Evolutionary conservation across 768 basidiomycete species (phyloP).

Genomic region (Boletus sp.): DNA sequence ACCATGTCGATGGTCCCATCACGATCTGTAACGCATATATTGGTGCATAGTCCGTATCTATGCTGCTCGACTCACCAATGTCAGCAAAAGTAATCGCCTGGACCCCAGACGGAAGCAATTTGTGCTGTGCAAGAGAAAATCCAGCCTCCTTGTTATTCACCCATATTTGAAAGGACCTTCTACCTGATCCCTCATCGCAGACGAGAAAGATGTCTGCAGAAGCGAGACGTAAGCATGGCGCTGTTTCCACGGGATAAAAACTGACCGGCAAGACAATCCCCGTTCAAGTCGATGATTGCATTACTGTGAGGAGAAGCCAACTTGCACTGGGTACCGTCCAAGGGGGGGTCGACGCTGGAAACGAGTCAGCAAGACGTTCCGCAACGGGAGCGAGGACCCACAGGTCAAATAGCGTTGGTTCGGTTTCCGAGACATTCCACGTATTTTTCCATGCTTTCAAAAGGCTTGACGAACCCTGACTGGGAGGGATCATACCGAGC

Average conservation of each 20-base stretch:
- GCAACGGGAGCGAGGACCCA: constrained; percentile 35
- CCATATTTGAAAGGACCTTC: constrained; percentile 86
- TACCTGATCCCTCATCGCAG: constrained; percentile 64
- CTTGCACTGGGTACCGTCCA: constrained; percentile 65
- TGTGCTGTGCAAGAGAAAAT: constrained; percentile 66
- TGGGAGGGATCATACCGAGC: constrained; percentile 59
- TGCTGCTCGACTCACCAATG: constrained; percentile 55
- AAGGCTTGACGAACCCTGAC: constrained; percentile 33
- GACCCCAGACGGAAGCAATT: constrained; percentile 68
- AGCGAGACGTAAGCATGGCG: neutral
- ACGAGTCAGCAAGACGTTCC: constrained; percentile 5
- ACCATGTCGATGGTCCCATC: constrained; percentile 97
- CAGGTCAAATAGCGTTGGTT: constrained; percentile 64
- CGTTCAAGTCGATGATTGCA: constrained; percentile 90
- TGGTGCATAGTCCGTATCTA: neutral
- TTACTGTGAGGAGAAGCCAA: constrained; percentile 92
- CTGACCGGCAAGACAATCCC: constrained; percentile 90
- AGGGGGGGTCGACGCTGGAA: constrained; percentile 54
- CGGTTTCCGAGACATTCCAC: constrained; percentile 59
- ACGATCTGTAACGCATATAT: constrained; percentile 54
- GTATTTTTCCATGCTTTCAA: constrained; percentile 80
- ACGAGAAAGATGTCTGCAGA: constrained; percentile 81
- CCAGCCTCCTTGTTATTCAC: constrained; percentile 77
- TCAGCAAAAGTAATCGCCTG: constrained; percentile 89
- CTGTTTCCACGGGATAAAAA: neutral